Base-by-base conservation (phyloP, 1,284 basidiomycete species). In the Ganoderma lucidum region DNA sequence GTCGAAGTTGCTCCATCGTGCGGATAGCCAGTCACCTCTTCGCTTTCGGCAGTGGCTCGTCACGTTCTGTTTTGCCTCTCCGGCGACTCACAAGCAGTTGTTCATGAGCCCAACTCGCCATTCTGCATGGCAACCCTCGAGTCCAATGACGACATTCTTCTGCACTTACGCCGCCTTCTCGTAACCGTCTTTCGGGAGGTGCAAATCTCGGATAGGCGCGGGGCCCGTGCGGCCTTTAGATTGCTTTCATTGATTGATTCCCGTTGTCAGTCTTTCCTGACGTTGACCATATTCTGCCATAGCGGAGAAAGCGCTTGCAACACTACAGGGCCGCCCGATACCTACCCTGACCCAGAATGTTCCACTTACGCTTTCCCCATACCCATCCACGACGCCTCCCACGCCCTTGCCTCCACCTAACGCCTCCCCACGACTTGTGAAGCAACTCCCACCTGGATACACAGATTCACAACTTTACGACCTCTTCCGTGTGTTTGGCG, bases 231-330 rank as follows among this genome's bases (percentile, higher is more conserved):
- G 23, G 23, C 23, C 23, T 23, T 23, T 23, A 35, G 35, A 35
- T 45, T 6, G 15, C 17, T 5, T 19, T 15, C 3, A 17, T 51
- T 10, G 3, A 9, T 51, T 51, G 9, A n/a, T 51, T 28, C 23
- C 10, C 6, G n/a, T 45, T 56, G 59, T 62, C 45, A 51, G 58
- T 9, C 8, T 37, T 10, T 12, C 37, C 28, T 62, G 44, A 56
- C 3, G 48, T 71, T 65, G 44, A 69, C 28, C 53, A 66, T 48
- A 12, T 23, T 30, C 1, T 28, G 14, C 39, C 14, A 65, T 71
- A 96, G 95, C 94, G 73, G 95, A 97, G 82, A 95, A 94, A 80
- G 95, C 95, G 3, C 84, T 96, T 17, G 92, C 94, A 17, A 94
- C 92, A 15, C 84, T 96, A 45, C 90, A 94, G 78, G 87, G 87